phyloP scores from a whole-genome alignment of 805 yeast genomes.

The Candida quercuum region DNA sequence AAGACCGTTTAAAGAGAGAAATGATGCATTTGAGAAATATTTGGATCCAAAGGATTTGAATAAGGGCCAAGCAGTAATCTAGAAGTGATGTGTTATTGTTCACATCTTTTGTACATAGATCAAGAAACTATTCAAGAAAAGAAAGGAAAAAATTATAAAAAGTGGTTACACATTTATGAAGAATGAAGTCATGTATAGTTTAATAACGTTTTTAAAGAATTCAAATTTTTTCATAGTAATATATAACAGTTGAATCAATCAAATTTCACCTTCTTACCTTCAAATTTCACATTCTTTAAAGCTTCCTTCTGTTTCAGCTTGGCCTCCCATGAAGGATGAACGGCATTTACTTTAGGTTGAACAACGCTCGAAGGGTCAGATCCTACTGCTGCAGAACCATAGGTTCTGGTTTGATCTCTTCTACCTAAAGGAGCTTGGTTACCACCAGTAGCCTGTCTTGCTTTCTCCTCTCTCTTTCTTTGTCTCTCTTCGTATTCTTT shows the following conservation, averaged over 20 bases:
- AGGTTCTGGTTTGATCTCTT: constrained; percentile 17
- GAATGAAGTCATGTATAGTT: background rate
- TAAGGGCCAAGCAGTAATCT: background rate
- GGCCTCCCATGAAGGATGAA: constrained; percentile 99
- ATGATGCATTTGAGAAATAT: constrained; percentile 86
- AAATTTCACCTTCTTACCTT: constrained; percentile 84
- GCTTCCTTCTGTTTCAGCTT: constrained; percentile 69
- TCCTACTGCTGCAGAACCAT: constrained; percentile 1
- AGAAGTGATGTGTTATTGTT: background rate
- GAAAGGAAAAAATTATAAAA: too few relatives aligned
- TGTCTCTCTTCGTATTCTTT: constrained; percentile 69
- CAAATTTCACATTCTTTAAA: constrained; percentile 57
- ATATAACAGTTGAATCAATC: constrained; percentile 1
- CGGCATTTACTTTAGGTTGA: constrained; percentile 3
- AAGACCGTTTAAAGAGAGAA: constrained; percentile 86
- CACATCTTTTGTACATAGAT: background rate
- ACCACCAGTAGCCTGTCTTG: constrained; percentile 32
- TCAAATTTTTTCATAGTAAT: background rate
- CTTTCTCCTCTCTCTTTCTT: constrained; percentile 57
- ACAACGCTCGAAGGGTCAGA: constrained; percentile 14
- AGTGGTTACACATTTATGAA: background rate
- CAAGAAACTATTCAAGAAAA: too few relatives aligned
- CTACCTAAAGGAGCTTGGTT: constrained; percentile 35
- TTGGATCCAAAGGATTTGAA: constrained; percentile 28
- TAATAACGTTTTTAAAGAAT: too few relatives aligned